These are phyloP conservation scores for Piromyces sp. DNA, from an alignment of 192 early-diverging fungal genomes.

Conservation along the genomic window DNA sequence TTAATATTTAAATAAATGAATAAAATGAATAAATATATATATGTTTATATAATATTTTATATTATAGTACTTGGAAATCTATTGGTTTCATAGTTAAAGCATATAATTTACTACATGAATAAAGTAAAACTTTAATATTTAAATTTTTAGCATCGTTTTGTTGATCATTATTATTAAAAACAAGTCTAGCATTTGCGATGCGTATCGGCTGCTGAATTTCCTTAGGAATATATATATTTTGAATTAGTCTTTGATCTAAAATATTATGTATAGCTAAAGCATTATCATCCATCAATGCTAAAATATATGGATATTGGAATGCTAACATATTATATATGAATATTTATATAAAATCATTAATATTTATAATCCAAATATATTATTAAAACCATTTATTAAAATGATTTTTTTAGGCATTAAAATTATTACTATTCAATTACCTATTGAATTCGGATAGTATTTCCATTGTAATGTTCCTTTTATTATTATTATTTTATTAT, in stretches of 20 bases:
- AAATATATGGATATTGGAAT: background rate
- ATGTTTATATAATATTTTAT: too few species aligned
- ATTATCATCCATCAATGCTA: background rate
- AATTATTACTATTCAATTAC: background rate
- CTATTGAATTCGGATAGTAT: background rate
- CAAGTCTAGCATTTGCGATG: background rate
- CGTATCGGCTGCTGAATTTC: background rate
- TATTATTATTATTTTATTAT: too few species aligned
- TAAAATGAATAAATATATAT: too few species aligned
- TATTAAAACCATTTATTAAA: too few species aligned
- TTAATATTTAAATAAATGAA: too few species aligned
- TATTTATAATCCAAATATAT: too few species aligned
- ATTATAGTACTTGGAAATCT: background rate
- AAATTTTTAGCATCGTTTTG: background rate
- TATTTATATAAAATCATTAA: too few species aligned
- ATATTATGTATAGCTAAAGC: background rate
- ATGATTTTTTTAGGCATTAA: too few species aligned
- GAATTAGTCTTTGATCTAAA: background rate
- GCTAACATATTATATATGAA: too few species aligned
- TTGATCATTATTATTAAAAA: background rate
- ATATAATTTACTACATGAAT: background rate
- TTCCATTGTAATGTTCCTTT: background rate
- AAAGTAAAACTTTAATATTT: background rate
- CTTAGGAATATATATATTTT: background rate
- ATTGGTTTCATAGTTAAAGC: background rate